These are phyloP conservation scores for Sclerotiophoma versabilis DNA, from an alignment of 2,329 filamentous ascomycete genomes.

Conservation along the genomic window DNA sequence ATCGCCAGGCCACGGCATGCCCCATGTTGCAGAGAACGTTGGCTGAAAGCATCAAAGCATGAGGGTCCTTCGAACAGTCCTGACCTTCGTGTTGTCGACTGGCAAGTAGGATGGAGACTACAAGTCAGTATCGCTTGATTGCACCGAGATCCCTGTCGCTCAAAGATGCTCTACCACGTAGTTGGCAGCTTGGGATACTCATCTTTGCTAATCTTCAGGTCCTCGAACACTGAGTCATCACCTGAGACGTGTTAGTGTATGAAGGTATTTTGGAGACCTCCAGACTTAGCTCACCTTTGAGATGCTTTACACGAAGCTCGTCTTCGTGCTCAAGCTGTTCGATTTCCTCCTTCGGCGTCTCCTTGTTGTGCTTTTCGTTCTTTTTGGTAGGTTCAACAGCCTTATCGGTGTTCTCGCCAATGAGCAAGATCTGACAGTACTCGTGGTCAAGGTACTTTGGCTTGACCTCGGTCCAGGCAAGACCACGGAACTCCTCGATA, in stretches of 20 bases:
- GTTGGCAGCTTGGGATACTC: slow-evolving; percentile 60
- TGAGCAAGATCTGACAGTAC: slow-evolving; percentile 78
- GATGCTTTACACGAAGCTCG: slow-evolving; percentile 67
- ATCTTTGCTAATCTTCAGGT: slow-evolving; percentile 65
- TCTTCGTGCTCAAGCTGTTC: slow-evolving; percentile 80
- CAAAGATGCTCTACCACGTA: slow-evolving; percentile 35
- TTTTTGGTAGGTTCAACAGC: slow-evolving; percentile 65
- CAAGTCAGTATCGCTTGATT: no score
- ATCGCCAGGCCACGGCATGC: no score
- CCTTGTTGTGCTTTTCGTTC: slow-evolving; percentile 63
- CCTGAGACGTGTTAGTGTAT: slow-evolving; percentile 47
- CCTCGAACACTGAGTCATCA: slow-evolving; percentile 67
- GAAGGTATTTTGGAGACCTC: slow-evolving; percentile 4
- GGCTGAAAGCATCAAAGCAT: no score
- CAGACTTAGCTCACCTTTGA: slow-evolving; percentile 56
- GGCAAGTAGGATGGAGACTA: no score
- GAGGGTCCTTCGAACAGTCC: no score
- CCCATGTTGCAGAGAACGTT: no score
- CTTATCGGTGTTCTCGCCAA: slow-evolving; percentile 71
- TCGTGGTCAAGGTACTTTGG: slow-evolving; percentile 77
- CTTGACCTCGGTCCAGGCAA: slow-evolving; percentile 77
- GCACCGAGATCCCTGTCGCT: background rate
- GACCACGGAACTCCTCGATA: slow-evolving; percentile 72
- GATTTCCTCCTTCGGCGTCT: slow-evolving; percentile 73
- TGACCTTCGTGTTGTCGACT: no score